A percentile compares a stretch with the other conserved stretches of the same genome.
These are phyloP conservation scores for Pseudopediastrum boryanum DNA, from an alignment of 139 green algal genomes.

Conservation along the genomic window DNA sequence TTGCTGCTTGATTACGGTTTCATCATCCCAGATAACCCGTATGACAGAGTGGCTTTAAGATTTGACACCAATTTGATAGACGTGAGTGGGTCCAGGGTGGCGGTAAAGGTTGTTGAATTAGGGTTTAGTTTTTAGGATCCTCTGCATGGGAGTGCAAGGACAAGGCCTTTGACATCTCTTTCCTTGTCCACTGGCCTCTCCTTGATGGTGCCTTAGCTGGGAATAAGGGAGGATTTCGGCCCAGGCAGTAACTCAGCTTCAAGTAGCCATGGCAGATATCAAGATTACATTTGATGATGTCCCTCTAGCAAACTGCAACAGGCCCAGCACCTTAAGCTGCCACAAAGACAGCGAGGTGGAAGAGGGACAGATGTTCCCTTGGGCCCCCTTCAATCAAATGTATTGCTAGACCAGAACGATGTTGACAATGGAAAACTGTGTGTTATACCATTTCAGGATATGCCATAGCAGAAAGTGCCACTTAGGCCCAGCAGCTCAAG, in stretches of 20 bases:
- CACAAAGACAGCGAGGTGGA: too few species aligned
- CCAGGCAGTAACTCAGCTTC: background rate
- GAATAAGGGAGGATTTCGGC: background rate
- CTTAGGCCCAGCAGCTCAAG: too few species aligned
- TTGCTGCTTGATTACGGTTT: conserved; percentile 94
- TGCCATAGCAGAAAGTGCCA: too few species aligned
- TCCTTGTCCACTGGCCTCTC: background rate
- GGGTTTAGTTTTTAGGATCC: background rate
- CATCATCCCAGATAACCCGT: conserved; percentile 71
- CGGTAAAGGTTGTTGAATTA: background rate
- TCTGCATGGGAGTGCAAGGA: background rate
- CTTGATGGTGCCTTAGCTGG: background rate
- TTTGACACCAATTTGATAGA: conserved; percentile 75
- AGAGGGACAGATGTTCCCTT: too few species aligned
- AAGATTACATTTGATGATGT: too few species aligned
- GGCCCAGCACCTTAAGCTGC: too few species aligned
- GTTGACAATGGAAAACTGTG: too few species aligned
- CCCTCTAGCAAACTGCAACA: too few species aligned
- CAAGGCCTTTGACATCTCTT: background rate
- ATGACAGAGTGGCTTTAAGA: conserved; percentile 78
- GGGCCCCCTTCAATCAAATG: too few species aligned
- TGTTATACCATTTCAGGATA: too few species aligned
- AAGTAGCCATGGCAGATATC: background rate
- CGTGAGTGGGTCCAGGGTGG: conserved; percentile 15
- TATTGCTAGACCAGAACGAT: too few species aligned